These are phyloP conservation scores for Trichoderma harzianum DNA, from an alignment of 2,329 filamentous ascomycete species.

Conservation along the genomic window DNA sequence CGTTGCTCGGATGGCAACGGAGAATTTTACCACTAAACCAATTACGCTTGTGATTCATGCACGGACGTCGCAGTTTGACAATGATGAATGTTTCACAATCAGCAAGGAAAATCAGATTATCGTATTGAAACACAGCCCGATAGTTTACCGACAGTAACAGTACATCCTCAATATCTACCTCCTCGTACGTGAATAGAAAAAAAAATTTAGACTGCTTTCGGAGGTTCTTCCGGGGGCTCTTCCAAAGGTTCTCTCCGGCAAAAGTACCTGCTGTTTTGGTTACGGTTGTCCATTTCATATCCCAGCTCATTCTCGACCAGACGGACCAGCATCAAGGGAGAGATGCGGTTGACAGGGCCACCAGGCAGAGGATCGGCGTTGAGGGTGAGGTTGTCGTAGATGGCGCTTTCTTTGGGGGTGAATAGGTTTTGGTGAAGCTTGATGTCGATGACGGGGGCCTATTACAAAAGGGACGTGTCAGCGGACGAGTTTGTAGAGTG, in stretches of 20 bases:
- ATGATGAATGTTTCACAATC: neutral
- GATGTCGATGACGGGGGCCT: neutral
- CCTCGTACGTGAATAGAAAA: too few relatives aligned
- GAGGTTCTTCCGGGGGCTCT: too few relatives aligned
- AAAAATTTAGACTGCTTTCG: too few relatives aligned
- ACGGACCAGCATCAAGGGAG: neutral
- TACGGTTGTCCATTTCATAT: neutral
- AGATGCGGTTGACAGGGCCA: neutral
- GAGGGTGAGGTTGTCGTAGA: neutral
- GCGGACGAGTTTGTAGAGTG: neutral
- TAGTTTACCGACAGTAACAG: neutral
- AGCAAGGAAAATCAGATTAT: neutral
- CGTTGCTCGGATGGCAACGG: constrained; percentile 30
- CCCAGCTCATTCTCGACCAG: neutral
- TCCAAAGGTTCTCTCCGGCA: too few relatives aligned
- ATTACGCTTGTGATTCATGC: constrained; percentile 20
- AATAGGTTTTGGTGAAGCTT: neutral
- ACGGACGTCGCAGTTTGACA: rapidly evolving
- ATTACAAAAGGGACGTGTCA: neutral
- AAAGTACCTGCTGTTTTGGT: neutral
- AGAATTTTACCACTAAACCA: constrained; percentile 31
- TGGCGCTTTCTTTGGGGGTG: neutral
- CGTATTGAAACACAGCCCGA: neutral
- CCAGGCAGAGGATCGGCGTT: rapidly evolving
- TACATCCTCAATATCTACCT: too few relatives aligned